Conservation (phyloP, 2,329 filamentous ascomycete genomes). For the Arthrobotrys musiformis region DNA sequence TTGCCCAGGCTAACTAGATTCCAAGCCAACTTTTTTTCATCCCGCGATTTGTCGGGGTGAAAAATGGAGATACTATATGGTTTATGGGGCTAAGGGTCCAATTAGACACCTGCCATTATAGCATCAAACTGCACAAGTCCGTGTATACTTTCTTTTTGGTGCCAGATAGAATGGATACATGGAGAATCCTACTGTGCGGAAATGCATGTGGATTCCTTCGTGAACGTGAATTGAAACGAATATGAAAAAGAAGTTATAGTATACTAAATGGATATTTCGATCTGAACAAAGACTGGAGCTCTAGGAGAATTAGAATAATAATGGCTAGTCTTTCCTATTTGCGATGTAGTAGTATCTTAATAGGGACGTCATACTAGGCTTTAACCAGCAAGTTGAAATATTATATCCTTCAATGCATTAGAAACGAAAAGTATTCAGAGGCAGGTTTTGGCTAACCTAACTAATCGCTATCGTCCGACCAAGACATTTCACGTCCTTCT, state of each 20-base stretch:
- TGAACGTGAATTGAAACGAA: conserved; percentile 20
- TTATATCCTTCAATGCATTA: conserved; percentile 25
- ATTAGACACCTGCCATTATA: conserved; percentile 24
- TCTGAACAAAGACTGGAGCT: neutral
- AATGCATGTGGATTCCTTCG: neutral
- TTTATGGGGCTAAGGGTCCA: conserved; percentile 12
- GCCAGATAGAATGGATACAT: neutral
- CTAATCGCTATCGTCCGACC: conserved; percentile 23
- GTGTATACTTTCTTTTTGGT: conserved; percentile 8
- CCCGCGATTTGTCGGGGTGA: conserved; percentile 30
- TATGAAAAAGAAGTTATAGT: conserved; percentile 14
- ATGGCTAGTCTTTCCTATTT: neutral
- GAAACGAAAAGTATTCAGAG: no score
- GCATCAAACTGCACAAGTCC: conserved; percentile 9
- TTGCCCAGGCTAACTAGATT: conserved; percentile 8
- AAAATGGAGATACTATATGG: no score
- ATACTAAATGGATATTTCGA: no score
- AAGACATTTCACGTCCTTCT: conserved; percentile 28
- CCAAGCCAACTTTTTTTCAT: neutral
- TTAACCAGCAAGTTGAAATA: conserved; percentile 41
- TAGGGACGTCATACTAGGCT: neutral
- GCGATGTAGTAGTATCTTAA: neutral
- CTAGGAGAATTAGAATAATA: neutral
- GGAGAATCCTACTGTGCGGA: neutral
- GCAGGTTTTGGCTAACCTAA: conserved; percentile 16